Evolutionary conservation across 2,329 filamentous ascomycete species (phyloP), one percentile per base, ranked within the genome.

Genomic region (Sarocladium strictum): DNA sequence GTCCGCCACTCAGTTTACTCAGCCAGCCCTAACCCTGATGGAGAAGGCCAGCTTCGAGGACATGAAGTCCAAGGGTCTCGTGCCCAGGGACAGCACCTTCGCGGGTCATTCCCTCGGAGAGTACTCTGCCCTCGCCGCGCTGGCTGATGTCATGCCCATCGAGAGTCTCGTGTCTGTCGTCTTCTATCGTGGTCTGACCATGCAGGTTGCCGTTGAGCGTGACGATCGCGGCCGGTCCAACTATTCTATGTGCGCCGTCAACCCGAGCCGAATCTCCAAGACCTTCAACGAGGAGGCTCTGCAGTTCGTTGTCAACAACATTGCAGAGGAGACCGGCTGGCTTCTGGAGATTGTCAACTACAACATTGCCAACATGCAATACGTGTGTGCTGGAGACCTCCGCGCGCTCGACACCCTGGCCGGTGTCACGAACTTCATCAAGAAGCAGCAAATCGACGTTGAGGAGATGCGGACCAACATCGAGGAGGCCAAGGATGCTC

Each of bases 31-130:
- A 63, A 99, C 94, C 1, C 81, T 99, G 51, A 99, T 99, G 95
- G 94, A 99, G 79, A 99, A 99, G 83, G 94, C 94, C 57, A 96
- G 90, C 65, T 99, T 99, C 64, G 94, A 97, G 74, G 95, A 99
- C 71, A 97, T 99, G 94, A 90, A 90, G 67, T 83, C 91, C 64
- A 97, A 96, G 81, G 94, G 95, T 58, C 83, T 99, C 32, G 93
- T 99, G 29, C 91, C 96, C 64, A 83, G 90, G 57, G 93, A 97
- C 76, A 97, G 90, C 81, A 96, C 89, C 62, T 99, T 99, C 69
- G 94, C 94, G 14, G 94, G 94, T 61, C 94, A 99, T 78, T 99
- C 95, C 1, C 84, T 99, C 21, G 94, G 94, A 72, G 94, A 99
- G 76, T 99, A 99, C 78, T 97, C 92, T 59, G 94, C 94, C 10